Evolutionary conservation across 2,329 filamentous ascomycete genomes (phyloP).

Genomic region (Calonectria pseudoreteaudii): DNA sequence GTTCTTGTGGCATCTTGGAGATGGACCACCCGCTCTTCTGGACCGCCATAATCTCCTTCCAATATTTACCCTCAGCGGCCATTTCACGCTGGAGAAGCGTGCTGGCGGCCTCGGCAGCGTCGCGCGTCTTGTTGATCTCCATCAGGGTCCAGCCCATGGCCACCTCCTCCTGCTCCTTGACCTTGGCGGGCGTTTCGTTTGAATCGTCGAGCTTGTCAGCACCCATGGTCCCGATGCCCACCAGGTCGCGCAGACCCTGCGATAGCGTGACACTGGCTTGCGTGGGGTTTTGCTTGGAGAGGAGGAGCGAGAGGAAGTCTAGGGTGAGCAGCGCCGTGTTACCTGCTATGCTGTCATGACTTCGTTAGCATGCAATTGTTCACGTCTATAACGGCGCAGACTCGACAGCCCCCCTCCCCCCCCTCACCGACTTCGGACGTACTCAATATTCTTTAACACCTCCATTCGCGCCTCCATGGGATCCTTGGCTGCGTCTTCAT

Average conservation of each 20-base stretch:
- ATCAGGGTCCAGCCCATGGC: conserved; percentile 82
- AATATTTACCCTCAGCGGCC: conserved; percentile 84
- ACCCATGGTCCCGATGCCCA: conserved; percentile 81
- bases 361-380: conserved; percentile 12
- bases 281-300: conserved; percentile 83
- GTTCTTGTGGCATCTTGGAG: conserved; percentile 79
- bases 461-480: conserved; percentile 66
- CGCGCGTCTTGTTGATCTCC: conserved; percentile 79
- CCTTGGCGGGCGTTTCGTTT: conserved; percentile 65
- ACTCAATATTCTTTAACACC: conserved; percentile 70
- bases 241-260: conserved; percentile 74
- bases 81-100: conserved; percentile 81
- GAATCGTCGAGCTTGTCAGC: conserved; percentile 73
- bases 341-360: conserved; percentile 46
- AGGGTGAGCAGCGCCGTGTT: conserved; percentile 77
- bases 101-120: conserved; percentile 79
- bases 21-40: conserved; percentile 89
- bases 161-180: conserved; percentile 67
- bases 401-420: neutral
- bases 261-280: conserved; percentile 79
- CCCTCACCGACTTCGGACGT: conserved; percentile 37
- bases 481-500: conserved; percentile 57
- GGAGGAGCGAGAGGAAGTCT: conserved; percentile 84
- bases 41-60: conserved; percentile 85
- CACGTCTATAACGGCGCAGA: no score